A percentile compares a stretch with the other conserved stretches of the same genome.
These are phyloP conservation scores for Phanerodontia chrysosporium DNA, from an alignment of 768 basidiomycete genomes.

Conservation along the genomic window DNA sequence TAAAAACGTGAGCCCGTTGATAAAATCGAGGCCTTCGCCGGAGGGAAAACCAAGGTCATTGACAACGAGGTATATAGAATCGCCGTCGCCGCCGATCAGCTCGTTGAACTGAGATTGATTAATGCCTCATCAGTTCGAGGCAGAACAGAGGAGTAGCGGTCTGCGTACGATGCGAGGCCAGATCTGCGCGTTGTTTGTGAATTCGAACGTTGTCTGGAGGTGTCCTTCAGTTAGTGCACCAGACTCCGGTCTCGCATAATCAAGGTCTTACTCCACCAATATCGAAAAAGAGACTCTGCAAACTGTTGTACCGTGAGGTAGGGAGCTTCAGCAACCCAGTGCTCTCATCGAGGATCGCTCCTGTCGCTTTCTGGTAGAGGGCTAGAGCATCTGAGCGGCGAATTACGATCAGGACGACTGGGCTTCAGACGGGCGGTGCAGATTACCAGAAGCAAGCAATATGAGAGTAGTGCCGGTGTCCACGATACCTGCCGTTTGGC, in stretches of 20 bases:
- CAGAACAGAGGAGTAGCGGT: conserved; percentile 13
- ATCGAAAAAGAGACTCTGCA: conserved; percentile 26
- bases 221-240: conserved; percentile 6
- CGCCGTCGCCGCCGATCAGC: neutral
- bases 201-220: too few species aligned
- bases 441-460: conserved; percentile 21
- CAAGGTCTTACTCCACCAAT: conserved; percentile 17
- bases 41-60: neutral
- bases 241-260: neutral
- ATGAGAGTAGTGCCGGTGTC: conserved; percentile 29
- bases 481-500: too few species aligned
- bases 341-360: conserved; percentile 21
- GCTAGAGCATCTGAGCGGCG: conserved; percentile 18
- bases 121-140: too few species aligned
- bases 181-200: conserved; percentile 64
- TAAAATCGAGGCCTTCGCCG: conserved; percentile 3
- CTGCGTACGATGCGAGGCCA: conserved; percentile 60
- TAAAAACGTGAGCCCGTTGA: conserved; percentile 1
- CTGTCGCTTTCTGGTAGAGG: conserved; percentile 22
- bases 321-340: conserved; percentile 30
- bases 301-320: conserved; percentile 20
- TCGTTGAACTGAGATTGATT: neutral
- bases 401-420: conserved; percentile 4
- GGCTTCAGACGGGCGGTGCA: conserved; percentile 8
- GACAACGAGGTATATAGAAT: conserved; percentile 14